Conservation (phyloP, 805 yeast genomes). For the Starmerella floricola region DNA sequence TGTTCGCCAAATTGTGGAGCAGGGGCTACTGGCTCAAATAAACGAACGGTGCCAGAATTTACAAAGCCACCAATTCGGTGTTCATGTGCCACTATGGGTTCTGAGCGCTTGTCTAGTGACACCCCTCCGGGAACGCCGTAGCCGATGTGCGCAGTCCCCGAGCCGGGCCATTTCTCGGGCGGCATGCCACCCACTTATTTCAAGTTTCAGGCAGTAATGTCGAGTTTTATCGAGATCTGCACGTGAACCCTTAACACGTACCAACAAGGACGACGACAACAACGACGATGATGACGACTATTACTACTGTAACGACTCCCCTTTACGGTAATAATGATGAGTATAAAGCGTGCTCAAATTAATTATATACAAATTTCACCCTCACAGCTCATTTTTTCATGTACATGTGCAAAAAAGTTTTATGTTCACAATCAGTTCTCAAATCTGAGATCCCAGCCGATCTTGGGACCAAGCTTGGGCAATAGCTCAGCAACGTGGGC, state of each 20-base stretch:
- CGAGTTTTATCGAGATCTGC: background rate
- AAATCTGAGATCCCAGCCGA: conserved; percentile 93
- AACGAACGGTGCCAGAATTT: conserved; percentile 3
- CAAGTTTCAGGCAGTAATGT: background rate
- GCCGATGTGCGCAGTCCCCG: conserved; percentile 4
- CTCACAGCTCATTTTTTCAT: conserved; percentile 1
- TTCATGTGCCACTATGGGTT: conserved; percentile 7
- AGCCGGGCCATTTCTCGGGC: conserved; percentile 15
- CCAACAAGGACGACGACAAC: too few relatives aligned
- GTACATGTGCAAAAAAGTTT: too few relatives aligned
- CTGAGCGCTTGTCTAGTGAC: conserved; percentile 2
- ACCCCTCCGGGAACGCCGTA: conserved; percentile 17
- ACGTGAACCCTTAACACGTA: background rate
- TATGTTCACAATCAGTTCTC: conserved; percentile 7
- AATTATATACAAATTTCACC: background rate
- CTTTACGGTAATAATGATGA: too few relatives aligned
- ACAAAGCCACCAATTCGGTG: conserved; percentile 2
- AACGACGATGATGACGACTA: too few relatives aligned
- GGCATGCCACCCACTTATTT: background rate
- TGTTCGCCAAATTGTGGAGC: background rate
- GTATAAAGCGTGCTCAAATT: too few relatives aligned
- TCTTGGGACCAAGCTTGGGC: conserved; percentile 79
- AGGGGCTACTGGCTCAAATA: background rate
- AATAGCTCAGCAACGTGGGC: conserved; percentile 92
- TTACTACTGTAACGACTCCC: too few relatives aligned